phyloP scores from a whole-genome alignment of 2,329 filamentous ascomycete species.

The Curvularia lunata region DNA sequence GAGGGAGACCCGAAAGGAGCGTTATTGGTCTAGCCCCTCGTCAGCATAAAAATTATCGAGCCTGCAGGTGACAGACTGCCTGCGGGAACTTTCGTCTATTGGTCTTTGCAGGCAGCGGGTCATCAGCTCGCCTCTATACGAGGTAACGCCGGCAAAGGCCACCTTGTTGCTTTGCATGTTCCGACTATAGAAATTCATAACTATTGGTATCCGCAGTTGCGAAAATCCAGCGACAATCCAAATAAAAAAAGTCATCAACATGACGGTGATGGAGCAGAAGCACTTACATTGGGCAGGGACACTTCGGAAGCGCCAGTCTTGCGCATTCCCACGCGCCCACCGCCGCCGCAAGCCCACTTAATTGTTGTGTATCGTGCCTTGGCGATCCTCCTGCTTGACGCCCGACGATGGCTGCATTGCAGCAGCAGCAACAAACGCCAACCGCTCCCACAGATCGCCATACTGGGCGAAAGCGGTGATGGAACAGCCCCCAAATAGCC shows the following conservation, averaged over 20 bases:
- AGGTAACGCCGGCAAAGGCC: not conserved
- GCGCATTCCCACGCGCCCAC: slow-evolving; percentile 2
- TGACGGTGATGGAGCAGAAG: not conserved
- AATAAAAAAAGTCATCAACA: slow-evolving; percentile 1
- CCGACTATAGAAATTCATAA: not conserved
- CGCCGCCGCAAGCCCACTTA: slow-evolving; percentile 2
- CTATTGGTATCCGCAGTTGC: not conserved
- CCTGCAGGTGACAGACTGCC: not conserved
- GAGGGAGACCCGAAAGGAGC: not conserved
- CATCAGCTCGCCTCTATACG: not conserved
- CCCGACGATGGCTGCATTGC: slow-evolving; percentile 1
- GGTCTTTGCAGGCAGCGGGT: not conserved
- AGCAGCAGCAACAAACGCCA: not conserved
- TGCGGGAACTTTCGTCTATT: not conserved
- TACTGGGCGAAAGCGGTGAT: slow-evolving; percentile 15
- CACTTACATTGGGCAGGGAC: slow-evolving; percentile 10
- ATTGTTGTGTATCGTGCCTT: slow-evolving; percentile 12
- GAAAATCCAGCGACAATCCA: slow-evolving; percentile 9
- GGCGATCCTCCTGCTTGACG: slow-evolving; percentile 8
- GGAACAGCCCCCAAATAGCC: slow-evolving; percentile 6
- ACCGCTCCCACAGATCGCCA: slow-evolving; percentile 24
- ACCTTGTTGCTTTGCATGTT: not conserved
- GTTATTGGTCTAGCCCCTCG: slow-evolving; percentile 1
- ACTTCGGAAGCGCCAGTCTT: slow-evolving; percentile 11
- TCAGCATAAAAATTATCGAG: not conserved